Percentiles rank a stretch among this genome's conserved stretches.
Evolutionary conservation across 768 basidiomycete species (phyloP).

Genomic region (Rhodotorula taiwanensis): DNA sequence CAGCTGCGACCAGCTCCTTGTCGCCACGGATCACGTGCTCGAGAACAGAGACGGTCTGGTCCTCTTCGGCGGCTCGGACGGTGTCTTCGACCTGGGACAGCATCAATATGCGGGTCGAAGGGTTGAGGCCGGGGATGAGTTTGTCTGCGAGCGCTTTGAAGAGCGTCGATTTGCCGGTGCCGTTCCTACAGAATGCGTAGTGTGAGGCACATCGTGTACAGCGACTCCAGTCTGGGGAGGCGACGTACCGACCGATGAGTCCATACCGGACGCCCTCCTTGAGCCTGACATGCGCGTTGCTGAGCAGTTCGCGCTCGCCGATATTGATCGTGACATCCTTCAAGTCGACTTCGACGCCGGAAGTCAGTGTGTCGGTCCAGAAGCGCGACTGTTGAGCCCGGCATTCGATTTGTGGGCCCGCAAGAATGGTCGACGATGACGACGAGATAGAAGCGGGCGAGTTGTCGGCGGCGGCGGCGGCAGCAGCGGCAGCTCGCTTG

Average conservation of each 20-base stretch:
- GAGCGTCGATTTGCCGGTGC: conserved; percentile 42
- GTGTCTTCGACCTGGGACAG: conserved; percentile 48
- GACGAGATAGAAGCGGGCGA: no score
- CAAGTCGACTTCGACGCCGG: conserved; percentile 51
- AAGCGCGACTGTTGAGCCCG: conserved; percentile 39
- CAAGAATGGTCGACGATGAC: no score
- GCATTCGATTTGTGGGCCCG: conserved; percentile 1
- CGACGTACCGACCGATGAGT: conserved; percentile 48
- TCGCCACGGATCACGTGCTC: conserved; percentile 52
- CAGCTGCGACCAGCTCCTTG: conserved; percentile 44
- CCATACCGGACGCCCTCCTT: conserved; percentile 48
- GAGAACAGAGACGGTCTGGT: conserved; percentile 42
- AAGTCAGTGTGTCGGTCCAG: conserved; percentile 42
- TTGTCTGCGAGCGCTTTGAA: conserved; percentile 49
- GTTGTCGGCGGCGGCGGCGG: no score
- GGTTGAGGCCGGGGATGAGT: conserved; percentile 52
- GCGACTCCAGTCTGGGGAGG: no score
- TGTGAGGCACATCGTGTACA: no score
- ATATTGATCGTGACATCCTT: conserved; percentile 54
- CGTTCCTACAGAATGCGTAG: conserved; percentile 44
- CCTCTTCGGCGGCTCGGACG: conserved; percentile 33
- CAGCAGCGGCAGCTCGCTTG: no score
- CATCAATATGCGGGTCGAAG: conserved; percentile 49
- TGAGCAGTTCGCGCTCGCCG: conserved; percentile 53
- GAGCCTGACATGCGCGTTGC: conserved; percentile 53